phyloP scores from a whole-genome alignment of 352 stramenopile genomes.

The Thalassiosira delicatula region DNA sequence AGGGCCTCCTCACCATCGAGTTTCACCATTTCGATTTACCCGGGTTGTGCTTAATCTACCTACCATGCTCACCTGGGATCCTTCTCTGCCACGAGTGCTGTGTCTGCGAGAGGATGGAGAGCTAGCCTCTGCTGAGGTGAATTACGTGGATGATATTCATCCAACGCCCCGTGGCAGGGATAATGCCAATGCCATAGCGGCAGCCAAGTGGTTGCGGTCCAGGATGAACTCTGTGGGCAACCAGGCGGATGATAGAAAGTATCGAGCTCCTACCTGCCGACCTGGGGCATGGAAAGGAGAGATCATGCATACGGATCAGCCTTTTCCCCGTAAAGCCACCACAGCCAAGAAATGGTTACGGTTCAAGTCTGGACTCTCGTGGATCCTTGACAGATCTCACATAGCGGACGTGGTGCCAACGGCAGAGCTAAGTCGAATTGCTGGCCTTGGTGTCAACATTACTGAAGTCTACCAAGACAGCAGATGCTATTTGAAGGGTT shows the following conservation, averaged over 20 bases:
- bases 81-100: slow-evolving; percentile 37
- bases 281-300: too few species aligned
- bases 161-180: neutral
- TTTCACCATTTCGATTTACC: slow-evolving; percentile 33
- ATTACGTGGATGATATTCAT: slow-evolving; percentile 10
- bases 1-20: slow-evolving; percentile 10
- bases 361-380: slow-evolving; percentile 23
- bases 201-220: too few species aligned
- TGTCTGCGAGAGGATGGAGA: slow-evolving; percentile 35
- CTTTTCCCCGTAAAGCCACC: slow-evolving; percentile 38
- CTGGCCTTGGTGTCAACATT: slow-evolving; percentile 7
- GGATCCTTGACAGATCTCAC: too few species aligned
- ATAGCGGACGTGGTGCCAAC: neutral
- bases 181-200: too few species aligned
- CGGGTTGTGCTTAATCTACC: slow-evolving; percentile 25
- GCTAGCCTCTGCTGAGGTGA: slow-evolving; percentile 13
- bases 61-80: neutral
- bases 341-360: slow-evolving; percentile 45
- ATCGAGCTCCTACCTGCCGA: too few species aligned
- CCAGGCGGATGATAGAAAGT: too few species aligned
- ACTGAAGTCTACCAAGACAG: slow-evolving; percentile 16
- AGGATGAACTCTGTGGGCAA: slow-evolving; percentile 48
- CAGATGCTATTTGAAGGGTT: slow-evolving; percentile 17
- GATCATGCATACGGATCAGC: too few species aligned
- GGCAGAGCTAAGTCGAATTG: neutral